Evolutionary conservation across 75 land plant genomes (phyloP).

Genomic region (Pinus taeda): DNA sequence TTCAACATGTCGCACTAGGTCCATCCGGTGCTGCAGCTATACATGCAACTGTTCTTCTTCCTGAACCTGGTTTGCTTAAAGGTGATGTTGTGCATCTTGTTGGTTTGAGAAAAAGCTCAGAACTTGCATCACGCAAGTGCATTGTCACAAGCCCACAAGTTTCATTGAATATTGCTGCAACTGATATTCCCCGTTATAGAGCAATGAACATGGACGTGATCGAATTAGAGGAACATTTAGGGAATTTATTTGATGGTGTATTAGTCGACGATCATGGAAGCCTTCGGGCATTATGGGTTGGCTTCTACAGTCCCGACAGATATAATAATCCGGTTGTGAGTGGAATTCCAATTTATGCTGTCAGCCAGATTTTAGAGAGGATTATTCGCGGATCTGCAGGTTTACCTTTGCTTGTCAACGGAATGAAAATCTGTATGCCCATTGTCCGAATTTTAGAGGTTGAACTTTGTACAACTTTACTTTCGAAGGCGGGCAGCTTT

Average conservation of each 20-base stretch:
- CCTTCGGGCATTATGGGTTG: constrained; percentile 30
- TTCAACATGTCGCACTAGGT: too few species aligned
- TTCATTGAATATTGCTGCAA: too few species aligned
- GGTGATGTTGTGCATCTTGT: constrained; percentile 3
- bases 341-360: constrained; percentile 75
- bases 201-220: constrained; percentile 44
- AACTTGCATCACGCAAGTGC: too few species aligned
- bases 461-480: constrained; percentile 85
- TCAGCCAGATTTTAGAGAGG: constrained; percentile 70
- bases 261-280: constrained; percentile 24
- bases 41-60: neutral
- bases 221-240: constrained; percentile 23
- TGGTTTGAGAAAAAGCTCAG: too few species aligned
- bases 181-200: neutral
- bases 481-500: constrained; percentile 92
- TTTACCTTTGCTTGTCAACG: constrained; percentile 67
- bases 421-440: constrained; percentile 65
- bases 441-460: constrained; percentile 72
- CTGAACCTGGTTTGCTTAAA: constrained; percentile 20
- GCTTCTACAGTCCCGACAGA: constrained; percentile 50
- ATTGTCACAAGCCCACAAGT: too few species aligned
- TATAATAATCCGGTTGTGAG: constrained; percentile 80
- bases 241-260: constrained; percentile 24
- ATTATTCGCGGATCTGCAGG: constrained; percentile 61
- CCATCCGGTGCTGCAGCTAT: too few species aligned